These are phyloP conservation scores for Thelonectria blattea DNA, from an alignment of 2,329 filamentous ascomycete genomes.

Conservation along the genomic window DNA sequence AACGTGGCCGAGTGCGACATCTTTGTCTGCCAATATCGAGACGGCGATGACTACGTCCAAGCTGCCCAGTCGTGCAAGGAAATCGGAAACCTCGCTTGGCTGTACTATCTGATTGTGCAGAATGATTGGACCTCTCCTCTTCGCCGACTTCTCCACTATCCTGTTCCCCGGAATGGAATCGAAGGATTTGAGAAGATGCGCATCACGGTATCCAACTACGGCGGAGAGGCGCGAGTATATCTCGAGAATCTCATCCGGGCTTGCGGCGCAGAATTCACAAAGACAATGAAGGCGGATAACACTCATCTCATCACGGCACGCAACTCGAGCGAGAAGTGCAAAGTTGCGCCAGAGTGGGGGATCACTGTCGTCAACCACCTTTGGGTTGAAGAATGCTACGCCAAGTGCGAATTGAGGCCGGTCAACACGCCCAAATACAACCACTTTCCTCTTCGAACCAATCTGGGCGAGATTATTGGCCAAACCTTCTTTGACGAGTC, in stretches of 20 bases:
- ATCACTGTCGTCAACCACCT: constrained; percentile 91
- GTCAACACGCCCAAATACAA: constrained; percentile 78
- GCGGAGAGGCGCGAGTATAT: constrained; percentile 90
- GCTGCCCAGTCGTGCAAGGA: constrained; percentile 81
- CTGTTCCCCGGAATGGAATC: constrained; percentile 76
- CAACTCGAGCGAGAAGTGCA: constrained; percentile 88
- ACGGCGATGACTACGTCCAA: constrained; percentile 76
- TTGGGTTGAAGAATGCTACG: constrained; percentile 97
- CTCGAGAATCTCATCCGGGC: constrained; percentile 89
- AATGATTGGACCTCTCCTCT: constrained; percentile 89
- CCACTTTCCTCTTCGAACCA: constrained; percentile 87
- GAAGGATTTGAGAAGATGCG: constrained; percentile 76
- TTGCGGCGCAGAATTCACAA: constrained; percentile 86
- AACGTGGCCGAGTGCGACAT: constrained; percentile 76
- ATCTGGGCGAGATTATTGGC: constrained; percentile 90
- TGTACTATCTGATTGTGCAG: constrained; percentile 88
- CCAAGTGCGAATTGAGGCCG: constrained; percentile 78
- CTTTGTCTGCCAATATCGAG: constrained; percentile 86
- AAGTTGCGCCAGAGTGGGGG: constrained; percentile 90
- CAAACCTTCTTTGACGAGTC: constrained; percentile 79
- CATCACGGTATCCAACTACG: constrained; percentile 96
- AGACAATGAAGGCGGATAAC: constrained; percentile 93
- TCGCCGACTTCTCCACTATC: constrained; percentile 86
- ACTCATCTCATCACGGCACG: constrained; percentile 95
- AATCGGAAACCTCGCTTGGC: constrained; percentile 91